These are phyloP conservation scores for Monosporascus sp. DNA, from an alignment of 2,329 filamentous ascomycete genomes.

Conservation along the genomic window DNA sequence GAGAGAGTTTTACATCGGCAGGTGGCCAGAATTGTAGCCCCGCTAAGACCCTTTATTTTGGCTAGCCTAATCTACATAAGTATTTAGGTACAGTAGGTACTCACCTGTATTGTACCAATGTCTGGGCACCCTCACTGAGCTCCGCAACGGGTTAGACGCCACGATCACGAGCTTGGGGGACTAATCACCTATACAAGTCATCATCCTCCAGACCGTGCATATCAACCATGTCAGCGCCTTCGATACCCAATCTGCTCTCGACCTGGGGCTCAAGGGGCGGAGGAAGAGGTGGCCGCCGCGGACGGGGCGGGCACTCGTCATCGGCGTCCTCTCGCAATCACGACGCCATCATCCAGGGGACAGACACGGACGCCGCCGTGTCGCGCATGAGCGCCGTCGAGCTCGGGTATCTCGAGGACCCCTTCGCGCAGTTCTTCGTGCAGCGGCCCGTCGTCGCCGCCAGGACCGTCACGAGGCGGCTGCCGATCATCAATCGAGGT, in stretches of 20 bases:
- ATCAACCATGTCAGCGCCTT: constrained; percentile 58
- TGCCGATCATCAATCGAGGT: constrained; percentile 95
- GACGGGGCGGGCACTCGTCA: constrained; percentile 16
- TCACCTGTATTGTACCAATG: too few relatives aligned
- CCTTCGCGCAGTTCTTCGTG: constrained; percentile 69
- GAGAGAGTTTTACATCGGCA: too few relatives aligned
- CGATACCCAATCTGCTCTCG: constrained; percentile 74
- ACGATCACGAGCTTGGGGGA: neutral
- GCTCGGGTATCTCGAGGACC: constrained; percentile 77
- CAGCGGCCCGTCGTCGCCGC: constrained; percentile 34
- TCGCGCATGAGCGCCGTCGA: constrained; percentile 86
- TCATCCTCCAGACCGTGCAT: neutral
- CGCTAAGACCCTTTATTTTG: too few relatives aligned
- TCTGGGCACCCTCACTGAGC: neutral
- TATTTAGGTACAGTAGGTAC: too few relatives aligned
- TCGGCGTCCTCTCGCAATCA: constrained; percentile 34
- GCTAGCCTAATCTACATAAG: too few relatives aligned
- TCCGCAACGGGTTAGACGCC: neutral
- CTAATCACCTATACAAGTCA: constrained; percentile 7
- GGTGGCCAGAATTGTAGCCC: too few relatives aligned
- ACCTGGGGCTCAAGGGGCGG: constrained; percentile 45
- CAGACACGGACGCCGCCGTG: constrained; percentile 85
- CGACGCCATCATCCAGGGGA: constrained; percentile 77
- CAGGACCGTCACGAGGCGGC: constrained; percentile 47
- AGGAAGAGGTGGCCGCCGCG: constrained; percentile 30